phyloP scores from a whole-genome alignment of 345 rosid species.

The Microthlaspi erraticum region DNA sequence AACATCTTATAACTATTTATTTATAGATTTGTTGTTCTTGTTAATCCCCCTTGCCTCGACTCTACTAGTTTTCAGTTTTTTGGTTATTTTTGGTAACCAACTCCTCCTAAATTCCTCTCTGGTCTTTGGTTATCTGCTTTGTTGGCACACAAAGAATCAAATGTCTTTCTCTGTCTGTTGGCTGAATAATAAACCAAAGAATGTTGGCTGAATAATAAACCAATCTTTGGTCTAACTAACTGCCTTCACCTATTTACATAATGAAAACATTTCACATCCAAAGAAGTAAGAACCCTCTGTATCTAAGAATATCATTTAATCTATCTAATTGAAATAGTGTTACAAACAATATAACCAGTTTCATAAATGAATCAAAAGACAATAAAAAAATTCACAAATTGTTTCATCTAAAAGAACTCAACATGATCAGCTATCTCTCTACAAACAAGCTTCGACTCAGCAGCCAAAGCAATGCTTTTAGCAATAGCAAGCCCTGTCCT shows the following conservation, averaged over 20 bases:
- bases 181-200: neutral
- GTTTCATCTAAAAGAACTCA: conserved; percentile 64
- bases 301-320: neutral
- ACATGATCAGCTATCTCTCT: conserved; percentile 87
- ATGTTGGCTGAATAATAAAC: neutral
- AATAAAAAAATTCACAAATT: conserved; percentile 40
- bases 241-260: conserved; percentile 26
- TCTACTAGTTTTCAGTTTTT: conserved; percentile 23
- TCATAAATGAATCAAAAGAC: conserved; percentile 7
- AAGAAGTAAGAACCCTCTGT: neutral
- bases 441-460: conserved; percentile 63
- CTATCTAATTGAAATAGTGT: neutral
- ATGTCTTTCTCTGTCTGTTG: neutral
- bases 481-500: conserved; percentile 64
- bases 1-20: neutral
- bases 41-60: conserved; percentile 8
- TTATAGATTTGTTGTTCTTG: conserved; percentile 19
- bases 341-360: conserved; percentile 13
- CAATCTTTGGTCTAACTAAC: conserved; percentile 15
- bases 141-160: conserved; percentile 18
- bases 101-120: conserved; percentile 18
- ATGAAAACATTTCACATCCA: conserved; percentile 5
- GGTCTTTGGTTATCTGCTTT: conserved; percentile 16
- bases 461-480: conserved; percentile 74
- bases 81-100: conserved; percentile 31